A percentile compares a stretch with the other conserved stretches of the same genome.
These are phyloP conservation scores for Nannochloropsis granulata DNA, from an alignment of 108 stramenopile species.

Conservation along the genomic window DNA sequence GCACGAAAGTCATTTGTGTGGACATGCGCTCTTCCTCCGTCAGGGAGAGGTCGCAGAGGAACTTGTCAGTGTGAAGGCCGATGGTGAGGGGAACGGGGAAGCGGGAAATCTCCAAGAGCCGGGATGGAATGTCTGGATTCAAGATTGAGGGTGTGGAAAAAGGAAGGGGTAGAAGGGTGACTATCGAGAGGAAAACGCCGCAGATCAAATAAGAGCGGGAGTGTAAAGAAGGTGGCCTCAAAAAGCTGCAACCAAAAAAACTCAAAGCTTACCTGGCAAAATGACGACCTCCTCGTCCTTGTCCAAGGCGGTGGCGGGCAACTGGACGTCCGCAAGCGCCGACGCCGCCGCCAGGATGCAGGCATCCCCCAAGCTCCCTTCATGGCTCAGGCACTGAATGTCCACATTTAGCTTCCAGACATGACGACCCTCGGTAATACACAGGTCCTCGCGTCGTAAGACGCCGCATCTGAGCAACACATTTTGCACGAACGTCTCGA, in stretches of 20 bases:
- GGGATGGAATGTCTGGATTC: slow-evolving; percentile 1
- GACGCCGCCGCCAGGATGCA: slow-evolving; percentile 8
- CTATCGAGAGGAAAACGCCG: not conserved
- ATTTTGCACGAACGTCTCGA: slow-evolving; percentile 11
- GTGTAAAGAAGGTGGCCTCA: not conserved
- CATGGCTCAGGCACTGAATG: slow-evolving; percentile 20
- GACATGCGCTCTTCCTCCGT: slow-evolving; percentile 19
- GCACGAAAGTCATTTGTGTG: slow-evolving; percentile 9
- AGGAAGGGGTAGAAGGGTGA: not conserved
- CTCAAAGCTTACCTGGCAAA: not conserved
- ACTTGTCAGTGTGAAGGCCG: slow-evolving; percentile 8
- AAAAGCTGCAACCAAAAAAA: not conserved
- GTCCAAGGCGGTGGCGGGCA: not conserved
- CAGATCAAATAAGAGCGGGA: no score
- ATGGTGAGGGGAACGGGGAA: slow-evolving; percentile 15
- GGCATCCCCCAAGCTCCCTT: slow-evolving; percentile 18
- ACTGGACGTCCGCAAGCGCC: slow-evolving; percentile 2
- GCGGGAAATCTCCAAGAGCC: not conserved
- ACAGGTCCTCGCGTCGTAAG: not conserved
- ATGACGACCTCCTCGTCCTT: slow-evolving; percentile 12
- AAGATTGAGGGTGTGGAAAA: not conserved
- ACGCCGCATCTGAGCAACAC: not conserved
- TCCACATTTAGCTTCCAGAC: slow-evolving; percentile 22
- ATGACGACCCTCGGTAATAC: slow-evolving; percentile 2
- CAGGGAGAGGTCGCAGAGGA: slow-evolving; percentile 13